phyloP scores from a whole-genome alignment of 306 rosid species.

The Rosa lucieae region DNA sequence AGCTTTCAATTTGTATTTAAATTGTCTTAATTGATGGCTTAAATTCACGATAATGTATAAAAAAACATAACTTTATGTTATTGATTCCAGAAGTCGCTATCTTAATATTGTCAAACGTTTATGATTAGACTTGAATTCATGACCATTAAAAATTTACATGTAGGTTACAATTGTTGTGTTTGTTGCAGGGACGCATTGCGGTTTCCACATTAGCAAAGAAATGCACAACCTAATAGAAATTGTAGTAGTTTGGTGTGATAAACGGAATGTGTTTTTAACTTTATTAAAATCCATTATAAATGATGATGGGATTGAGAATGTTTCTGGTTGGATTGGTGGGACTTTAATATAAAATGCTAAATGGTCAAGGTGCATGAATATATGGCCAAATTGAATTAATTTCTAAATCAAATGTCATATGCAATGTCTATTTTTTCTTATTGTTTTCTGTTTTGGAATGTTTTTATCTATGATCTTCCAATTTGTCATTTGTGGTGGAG shows the following conservation, averaged over 20 bases:
- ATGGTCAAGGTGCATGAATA: slow-evolving; percentile 4
- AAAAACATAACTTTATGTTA: too few species aligned
- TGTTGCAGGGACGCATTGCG: too few species aligned
- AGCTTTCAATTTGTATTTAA: too few species aligned
- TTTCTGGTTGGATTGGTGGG: neutral
- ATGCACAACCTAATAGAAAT: too few species aligned
- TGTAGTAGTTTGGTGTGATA: neutral
- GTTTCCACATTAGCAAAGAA: too few species aligned
- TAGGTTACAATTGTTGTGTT: too few species aligned
- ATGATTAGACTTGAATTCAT: too few species aligned
- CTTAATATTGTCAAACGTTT: too few species aligned
- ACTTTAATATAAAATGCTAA: neutral
- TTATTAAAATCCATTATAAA: neutral
- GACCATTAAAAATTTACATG: too few species aligned
- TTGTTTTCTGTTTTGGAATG: neutral
- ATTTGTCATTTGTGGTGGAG: neutral
- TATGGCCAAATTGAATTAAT: neutral
- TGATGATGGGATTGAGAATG: neutral
- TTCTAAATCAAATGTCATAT: slow-evolving; percentile 1
- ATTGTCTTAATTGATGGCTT: too few species aligned
- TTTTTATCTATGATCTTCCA: neutral
- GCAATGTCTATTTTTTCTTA: neutral
- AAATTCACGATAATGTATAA: too few species aligned
- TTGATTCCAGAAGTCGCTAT: too few species aligned
- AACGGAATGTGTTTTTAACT: neutral